A percentile compares a stretch with the other conserved stretches of the same genome.
These are phyloP conservation scores for Stereum hirsutum DNA, from an alignment of 1,284 basidiomycete genomes.

Conservation along the genomic window DNA sequence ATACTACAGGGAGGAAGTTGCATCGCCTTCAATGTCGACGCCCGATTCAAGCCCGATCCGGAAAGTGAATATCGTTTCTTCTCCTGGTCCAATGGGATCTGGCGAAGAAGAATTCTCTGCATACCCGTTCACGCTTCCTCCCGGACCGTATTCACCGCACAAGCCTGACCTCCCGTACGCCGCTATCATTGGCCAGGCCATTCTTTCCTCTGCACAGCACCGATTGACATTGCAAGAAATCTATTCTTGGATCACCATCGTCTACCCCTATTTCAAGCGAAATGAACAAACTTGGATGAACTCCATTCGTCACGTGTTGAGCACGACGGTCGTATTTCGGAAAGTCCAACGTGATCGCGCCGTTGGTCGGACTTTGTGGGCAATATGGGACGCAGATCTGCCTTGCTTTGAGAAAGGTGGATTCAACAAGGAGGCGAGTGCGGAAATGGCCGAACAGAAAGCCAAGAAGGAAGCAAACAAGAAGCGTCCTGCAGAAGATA, in stretches of 20 bases:
- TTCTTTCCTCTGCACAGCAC: constrained; percentile 77
- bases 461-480: constrained; percentile 26
- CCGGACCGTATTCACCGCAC: constrained; percentile 69
- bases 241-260: constrained; percentile 91
- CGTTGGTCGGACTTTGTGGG: constrained; percentile 68
- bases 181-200: constrained; percentile 91
- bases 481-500: constrained; percentile 20
- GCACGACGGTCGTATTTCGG: constrained; percentile 73
- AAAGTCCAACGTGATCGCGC: constrained; percentile 60
- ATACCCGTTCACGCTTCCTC: constrained; percentile 69
- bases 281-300: constrained; percentile 97
- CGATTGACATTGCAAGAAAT: constrained; percentile 92
- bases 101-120: constrained; percentile 49
- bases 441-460: constrained; percentile 45
- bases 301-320: constrained; percentile 80
- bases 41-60: constrained; percentile 39
- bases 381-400: constrained; percentile 64
- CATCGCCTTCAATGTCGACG: constrained; percentile 37
- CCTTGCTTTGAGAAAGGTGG: constrained; percentile 63
- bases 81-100: constrained; percentile 62
- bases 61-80: constrained; percentile 64
- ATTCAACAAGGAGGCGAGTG: constrained; percentile 61
- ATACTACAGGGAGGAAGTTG: constrained; percentile 30
- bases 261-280: constrained; percentile 89
- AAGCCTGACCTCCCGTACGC: constrained; percentile 89